Evolutionary conservation across 2,329 filamentous ascomycete genomes (phyloP).

Genomic region (Aspergillus proliferans): DNA sequence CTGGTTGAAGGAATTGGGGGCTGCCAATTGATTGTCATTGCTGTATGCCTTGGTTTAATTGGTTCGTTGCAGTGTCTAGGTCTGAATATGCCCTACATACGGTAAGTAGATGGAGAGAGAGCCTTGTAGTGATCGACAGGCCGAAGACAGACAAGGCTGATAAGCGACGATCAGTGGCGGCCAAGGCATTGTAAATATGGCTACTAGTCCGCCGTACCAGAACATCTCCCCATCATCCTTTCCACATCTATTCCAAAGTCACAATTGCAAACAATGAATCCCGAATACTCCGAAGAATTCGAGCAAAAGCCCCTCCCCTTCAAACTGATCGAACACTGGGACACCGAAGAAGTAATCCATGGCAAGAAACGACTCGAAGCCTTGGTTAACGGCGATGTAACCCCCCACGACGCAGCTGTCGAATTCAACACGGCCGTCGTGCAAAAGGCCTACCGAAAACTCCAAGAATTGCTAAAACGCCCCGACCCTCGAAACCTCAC

Average conservation of each 20-base stretch:
- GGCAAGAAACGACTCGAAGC: background rate
- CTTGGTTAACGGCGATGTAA: background rate
- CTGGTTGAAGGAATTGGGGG: background rate
- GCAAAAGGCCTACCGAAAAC: background rate
- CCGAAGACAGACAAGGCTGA: no score
- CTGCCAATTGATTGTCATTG: no score
- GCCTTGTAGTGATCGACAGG: no score
- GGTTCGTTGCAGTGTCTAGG: no score
- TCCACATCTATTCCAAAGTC: background rate
- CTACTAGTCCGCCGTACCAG: background rate
- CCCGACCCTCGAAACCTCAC: background rate
- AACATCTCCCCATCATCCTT: background rate
- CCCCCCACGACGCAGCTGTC: background rate
- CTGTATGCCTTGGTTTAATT: no score
- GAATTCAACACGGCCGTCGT: background rate
- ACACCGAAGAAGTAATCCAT: background rate
- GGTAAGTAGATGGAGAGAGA: no score
- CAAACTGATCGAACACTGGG: background rate
- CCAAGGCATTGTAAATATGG: no score
- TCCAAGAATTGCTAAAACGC: background rate
- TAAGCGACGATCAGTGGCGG: no score
- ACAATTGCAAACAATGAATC: background rate
- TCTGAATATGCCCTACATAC: no score
- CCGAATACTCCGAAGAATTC: background rate
- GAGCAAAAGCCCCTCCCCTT: background rate